phyloP scores from a whole-genome alignment of 352 stramenopile genomes.

The Globisporangium solare region DNA sequence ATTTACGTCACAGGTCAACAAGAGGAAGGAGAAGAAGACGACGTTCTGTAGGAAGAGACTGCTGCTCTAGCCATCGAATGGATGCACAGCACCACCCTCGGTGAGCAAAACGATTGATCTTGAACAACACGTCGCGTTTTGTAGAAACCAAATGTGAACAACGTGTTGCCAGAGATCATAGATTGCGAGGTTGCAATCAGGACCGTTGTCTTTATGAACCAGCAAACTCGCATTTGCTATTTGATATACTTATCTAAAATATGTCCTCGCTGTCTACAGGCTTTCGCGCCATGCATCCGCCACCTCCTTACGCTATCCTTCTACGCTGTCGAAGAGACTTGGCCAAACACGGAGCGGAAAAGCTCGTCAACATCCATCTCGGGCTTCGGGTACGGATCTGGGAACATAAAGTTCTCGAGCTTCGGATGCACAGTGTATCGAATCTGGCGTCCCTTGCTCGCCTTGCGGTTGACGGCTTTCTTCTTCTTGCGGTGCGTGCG shows the following conservation, averaged over 20 bases:
- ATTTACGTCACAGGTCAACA: conserved; percentile 53
- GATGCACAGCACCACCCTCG: background rate
- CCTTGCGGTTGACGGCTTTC: conserved; percentile 86
- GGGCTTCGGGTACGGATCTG: conserved; percentile 66
- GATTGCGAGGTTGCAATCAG: too few species aligned
- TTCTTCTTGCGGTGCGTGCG: conserved; percentile 81
- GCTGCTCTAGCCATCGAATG: background rate
- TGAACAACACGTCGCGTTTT: too few species aligned
- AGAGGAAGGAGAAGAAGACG: conserved; percentile 82
- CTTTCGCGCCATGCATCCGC: too few species aligned
- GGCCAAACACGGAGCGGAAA: conserved; percentile 81
- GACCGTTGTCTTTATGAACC: background rate
- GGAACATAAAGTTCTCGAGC: conserved; percentile 90
- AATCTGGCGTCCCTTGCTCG: conserved; percentile 78
- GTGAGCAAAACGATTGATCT: background rate
- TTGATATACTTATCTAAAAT: conserved; percentile 15
- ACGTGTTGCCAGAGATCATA: too few species aligned
- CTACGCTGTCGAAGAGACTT: conserved; percentile 22
- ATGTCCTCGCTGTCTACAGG: conserved; percentile 16
- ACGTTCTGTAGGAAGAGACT: conserved; percentile 60
- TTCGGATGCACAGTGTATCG: conserved; percentile 85
- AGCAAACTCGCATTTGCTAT: conserved; percentile 3
- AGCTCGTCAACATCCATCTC: conserved; percentile 84
- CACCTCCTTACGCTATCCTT: background rate
- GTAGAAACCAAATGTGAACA: too few species aligned